Evolutionary conservation across 352 stramenopile species (phyloP).

Genomic region (Phytophthora ohioensis): DNA sequence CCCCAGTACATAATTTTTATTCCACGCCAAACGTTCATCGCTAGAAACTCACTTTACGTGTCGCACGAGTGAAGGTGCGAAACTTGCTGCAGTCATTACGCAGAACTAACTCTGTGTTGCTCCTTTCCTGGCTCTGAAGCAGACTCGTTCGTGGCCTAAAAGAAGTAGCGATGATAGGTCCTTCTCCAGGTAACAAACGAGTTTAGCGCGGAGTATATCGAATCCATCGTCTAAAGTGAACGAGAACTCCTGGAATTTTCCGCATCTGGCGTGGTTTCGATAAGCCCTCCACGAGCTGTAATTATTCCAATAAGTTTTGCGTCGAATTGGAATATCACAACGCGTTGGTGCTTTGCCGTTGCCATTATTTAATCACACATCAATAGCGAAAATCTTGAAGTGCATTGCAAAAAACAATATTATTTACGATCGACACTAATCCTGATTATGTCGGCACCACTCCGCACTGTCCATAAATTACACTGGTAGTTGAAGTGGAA

Average conservation of each 20-base stretch:
- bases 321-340: too few relatives aligned
- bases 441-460: too few relatives aligned
- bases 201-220: not conserved
- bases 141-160: not conserved
- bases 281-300: not conserved
- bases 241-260: not conserved
- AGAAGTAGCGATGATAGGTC: not conserved
- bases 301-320: not conserved
- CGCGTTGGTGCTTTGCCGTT: too few relatives aligned
- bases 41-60: not conserved
- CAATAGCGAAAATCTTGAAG: too few relatives aligned
- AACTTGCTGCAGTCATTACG: not conserved
- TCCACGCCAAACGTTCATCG: not conserved
- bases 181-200: not conserved
- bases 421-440: too few relatives aligned
- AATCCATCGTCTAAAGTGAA: slow-evolving; percentile 3
- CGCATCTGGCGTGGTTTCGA: not conserved
- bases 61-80: too few relatives aligned
- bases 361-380: too few relatives aligned
- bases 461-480: too few relatives aligned
- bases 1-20: not conserved
- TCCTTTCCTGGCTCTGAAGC: not conserved
- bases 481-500: too few relatives aligned
- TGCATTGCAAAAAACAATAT: too few relatives aligned
- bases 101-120: not conserved